Percentiles rank a stretch among this genome's conserved stretches.
These are phyloP conservation scores for Populus alba DNA, from an alignment of 345 rosid species.

Conservation along the genomic window DNA sequence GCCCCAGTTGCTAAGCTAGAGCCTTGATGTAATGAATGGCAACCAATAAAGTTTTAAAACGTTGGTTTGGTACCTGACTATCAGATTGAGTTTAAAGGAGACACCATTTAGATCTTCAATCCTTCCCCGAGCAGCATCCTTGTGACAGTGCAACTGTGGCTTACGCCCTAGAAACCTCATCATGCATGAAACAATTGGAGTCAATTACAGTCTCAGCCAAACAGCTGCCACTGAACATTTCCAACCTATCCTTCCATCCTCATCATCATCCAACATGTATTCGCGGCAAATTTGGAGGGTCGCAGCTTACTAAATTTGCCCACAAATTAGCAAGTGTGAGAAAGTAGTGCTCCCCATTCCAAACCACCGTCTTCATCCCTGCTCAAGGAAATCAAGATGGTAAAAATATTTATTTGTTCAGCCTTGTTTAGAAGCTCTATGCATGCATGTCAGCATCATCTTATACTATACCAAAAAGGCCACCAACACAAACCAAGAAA, in stretches of 20 bases:
- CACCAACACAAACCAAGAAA: not conserved
- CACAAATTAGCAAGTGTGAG: constrained; percentile 72
- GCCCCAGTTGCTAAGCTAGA: constrained; percentile 22
- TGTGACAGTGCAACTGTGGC: not conserved
- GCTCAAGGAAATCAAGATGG: constrained; percentile 18
- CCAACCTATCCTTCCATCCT: not conserved
- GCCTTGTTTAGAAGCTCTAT: not conserved
- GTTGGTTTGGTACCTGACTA: not conserved
- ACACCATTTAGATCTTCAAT: constrained; percentile 6
- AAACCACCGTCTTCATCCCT: constrained; percentile 61
- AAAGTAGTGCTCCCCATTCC: constrained; percentile 63
- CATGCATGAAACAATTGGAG: not conserved
- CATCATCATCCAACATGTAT: constrained; percentile 20
- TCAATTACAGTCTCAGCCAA: not conserved
- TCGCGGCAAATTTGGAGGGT: constrained; percentile 56
- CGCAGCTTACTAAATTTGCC: constrained; percentile 58
- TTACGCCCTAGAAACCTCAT: constrained; percentile 8
- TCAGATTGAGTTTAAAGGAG: constrained; percentile 3
- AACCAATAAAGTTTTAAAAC: constrained; percentile 5
- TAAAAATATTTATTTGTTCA: not conserved
- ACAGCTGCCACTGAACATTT: not conserved
- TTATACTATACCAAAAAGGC: not conserved
- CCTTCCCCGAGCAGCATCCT: constrained; percentile 3
- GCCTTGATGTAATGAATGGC: constrained; percentile 31
- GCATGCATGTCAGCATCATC: not conserved